Evolutionary conservation across 2,329 filamentous ascomycete species (phyloP), one percentile per base, ranked within the genome.

Genomic region (Periconia digitata): DNA sequence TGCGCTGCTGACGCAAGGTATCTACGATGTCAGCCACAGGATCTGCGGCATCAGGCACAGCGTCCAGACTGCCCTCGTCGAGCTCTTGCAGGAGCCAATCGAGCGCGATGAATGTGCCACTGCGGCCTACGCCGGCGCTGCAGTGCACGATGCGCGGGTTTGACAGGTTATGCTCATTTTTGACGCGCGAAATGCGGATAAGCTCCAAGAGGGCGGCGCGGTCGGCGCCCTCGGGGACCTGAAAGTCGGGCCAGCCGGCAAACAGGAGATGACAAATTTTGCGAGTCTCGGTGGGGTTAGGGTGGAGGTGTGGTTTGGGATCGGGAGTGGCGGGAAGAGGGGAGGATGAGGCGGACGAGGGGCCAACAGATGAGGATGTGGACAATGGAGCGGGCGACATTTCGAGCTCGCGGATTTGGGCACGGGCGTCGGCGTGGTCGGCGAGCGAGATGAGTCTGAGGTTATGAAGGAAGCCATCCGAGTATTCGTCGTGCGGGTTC

Each of bases 41-140:
- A 62, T 96, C 92, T 21, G 72, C 64, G 40, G 78, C 73, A 10
- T 77, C 72, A 8, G 75, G 72, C 8, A 73, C 56, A 34, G 54
- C 43, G 50, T 79, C 79, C 42, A 95, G 73, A 18, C 85, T 79
- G 42, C 91, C 92, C 6, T 85, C 81, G 21, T 89, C 85, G 8
- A 97, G 79, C 71, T 96, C 90, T 29, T 85, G 81, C 54, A 95
- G 79, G 21, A 99, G 82, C 70, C 95, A 90, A 72, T 97, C 94
- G n/a, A 99, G 81, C 1, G 90, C 88, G 62, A 99, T 96, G 67
- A 97, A 99, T 0, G 94, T 97, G 27, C 94, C 94, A 7, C 89
- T 95, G 46, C 94, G 85, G 12, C 94, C 94, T 13, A 99, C 92
- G 34, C 94, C 94, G 7, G 94, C 94, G 65, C 90, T 95, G 75